A percentile compares a stretch with the other conserved stretches of the same genome.
Evolutionary conservation across 768 basidiomycete species (phyloP).

Genomic region (Lactarius indigo): DNA sequence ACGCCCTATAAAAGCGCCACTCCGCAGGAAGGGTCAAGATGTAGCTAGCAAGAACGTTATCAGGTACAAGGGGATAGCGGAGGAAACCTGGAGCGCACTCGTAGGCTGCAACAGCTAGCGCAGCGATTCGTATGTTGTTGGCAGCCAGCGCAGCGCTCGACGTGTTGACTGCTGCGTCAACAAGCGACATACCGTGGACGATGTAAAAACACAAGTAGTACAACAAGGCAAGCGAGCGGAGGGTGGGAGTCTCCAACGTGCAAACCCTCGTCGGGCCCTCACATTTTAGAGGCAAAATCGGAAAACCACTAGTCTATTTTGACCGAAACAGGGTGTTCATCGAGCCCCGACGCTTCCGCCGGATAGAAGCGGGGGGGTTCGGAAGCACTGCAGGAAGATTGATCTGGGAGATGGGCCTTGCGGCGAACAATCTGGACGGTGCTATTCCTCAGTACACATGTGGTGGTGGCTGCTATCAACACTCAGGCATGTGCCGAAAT

Average conservation of each 20-base stretch:
- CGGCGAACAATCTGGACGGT: too few relatives aligned
- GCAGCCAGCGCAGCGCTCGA: not conserved
- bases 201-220: not conserved
- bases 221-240: not conserved
- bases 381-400: too few relatives aligned
- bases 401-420: too few relatives aligned
- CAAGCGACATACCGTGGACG: not conserved
- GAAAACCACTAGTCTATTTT: not conserved
- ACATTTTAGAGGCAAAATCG: not conserved
- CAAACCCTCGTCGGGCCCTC: not conserved
- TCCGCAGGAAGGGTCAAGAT: slow-evolving; percentile 19
- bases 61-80: not conserved
- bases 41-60: slow-evolving; percentile 7
- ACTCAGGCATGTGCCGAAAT: too few relatives aligned
- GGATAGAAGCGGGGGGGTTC: too few relatives aligned
- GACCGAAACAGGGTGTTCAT: not conserved
- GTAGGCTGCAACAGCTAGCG: slow-evolving; percentile 8
- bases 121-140: slow-evolving; percentile 6
- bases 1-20: slow-evolving; percentile 16
- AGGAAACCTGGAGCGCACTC: slow-evolving; percentile 1
- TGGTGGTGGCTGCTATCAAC: too few relatives aligned
- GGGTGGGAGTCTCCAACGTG: not conserved
- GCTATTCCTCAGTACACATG: too few relatives aligned
- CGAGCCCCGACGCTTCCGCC: not conserved
- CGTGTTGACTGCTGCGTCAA: not conserved